Conservation (phyloP, 345 rosid genomes). For the Eutrema heterophyllum region DNA sequence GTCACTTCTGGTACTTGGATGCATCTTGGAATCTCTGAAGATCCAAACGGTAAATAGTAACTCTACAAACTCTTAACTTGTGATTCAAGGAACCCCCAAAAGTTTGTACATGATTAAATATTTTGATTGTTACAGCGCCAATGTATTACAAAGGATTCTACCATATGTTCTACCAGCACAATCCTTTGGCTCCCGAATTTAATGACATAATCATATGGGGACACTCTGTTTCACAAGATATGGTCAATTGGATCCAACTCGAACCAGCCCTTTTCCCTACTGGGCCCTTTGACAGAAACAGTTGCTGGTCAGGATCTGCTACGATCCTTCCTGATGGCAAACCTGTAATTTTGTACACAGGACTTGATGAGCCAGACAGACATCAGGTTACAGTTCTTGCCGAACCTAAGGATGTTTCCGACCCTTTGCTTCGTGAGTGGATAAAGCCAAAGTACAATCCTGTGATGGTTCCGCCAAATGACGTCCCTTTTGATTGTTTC, state of each 20-base stretch:
- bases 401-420: slow-evolving; percentile 44
- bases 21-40: slow-evolving; percentile 2
- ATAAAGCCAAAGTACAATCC: slow-evolving; percentile 50
- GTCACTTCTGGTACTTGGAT: not conserved
- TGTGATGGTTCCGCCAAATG: slow-evolving; percentile 39
- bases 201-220: slow-evolving; percentile 50
- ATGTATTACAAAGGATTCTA: slow-evolving; percentile 65
- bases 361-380: slow-evolving; percentile 31
- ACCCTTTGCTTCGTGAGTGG: slow-evolving; percentile 65
- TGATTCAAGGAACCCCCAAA: not conserved
- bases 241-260: slow-evolving; percentile 64
- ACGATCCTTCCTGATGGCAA: slow-evolving; percentile 55
- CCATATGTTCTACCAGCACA: slow-evolving; percentile 45
- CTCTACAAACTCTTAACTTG: not conserved
- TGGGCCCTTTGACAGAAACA: slow-evolving; percentile 47
- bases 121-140: slow-evolving; percentile 46
- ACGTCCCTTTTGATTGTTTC: slow-evolving; percentile 31
- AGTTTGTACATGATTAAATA: not conserved
- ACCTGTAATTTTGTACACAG: slow-evolving; percentile 61
- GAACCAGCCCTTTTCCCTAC: slow-evolving; percentile 51
- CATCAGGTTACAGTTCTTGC: slow-evolving; percentile 64
- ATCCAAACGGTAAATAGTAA: slow-evolving; percentile 18
- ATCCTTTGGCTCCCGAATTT: slow-evolving; percentile 51
- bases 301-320: slow-evolving; percentile 73
- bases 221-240: slow-evolving; percentile 64